Evolutionary conservation across 176 grass and related monocot species (phyloP).

Genomic region (Thinopyrum elongatum): DNA sequence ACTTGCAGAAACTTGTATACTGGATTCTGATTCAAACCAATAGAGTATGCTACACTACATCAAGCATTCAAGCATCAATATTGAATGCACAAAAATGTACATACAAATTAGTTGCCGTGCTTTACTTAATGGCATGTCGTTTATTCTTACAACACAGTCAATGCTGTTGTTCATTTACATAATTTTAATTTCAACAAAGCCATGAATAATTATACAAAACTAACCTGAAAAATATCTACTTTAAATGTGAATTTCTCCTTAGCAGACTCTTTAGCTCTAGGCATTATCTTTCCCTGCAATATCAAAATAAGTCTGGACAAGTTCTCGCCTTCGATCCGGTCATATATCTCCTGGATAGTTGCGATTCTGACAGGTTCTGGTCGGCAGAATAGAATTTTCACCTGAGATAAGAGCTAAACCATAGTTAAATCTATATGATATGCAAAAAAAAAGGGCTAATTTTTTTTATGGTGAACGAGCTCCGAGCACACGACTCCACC

Average conservation of each 20-base stretch:
- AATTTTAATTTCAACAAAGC: neutral
- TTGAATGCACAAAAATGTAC: neutral
- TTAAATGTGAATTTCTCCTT: conserved; percentile 77
- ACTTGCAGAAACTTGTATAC: neutral
- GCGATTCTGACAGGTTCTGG: conserved; percentile 62
- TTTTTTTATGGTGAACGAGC: neutral
- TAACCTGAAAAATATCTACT: conserved; percentile 78
- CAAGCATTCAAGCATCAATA: neutral
- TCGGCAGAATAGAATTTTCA: conserved; percentile 64
- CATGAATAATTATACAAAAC: conserved; percentile 3
- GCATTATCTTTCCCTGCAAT: conserved; percentile 57
- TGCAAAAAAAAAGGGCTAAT: no score
- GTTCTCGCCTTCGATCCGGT: conserved; percentile 29
- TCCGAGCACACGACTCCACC: neutral
- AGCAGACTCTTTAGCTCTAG: conserved; percentile 55
- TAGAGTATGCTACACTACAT: neutral
- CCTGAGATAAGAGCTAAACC: conserved; percentile 49
- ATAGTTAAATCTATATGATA: conserved; percentile 9
- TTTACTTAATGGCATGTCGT: neutral
- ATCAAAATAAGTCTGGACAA: conserved; percentile 64
- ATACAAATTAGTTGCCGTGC: neutral
- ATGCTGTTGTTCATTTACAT: neutral
- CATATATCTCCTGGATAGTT: conserved; percentile 48
- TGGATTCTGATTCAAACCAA: conserved; percentile 17
- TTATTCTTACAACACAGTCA: neutral